Evolutionary conservation across 192 early-diverging fungal genomes (phyloP).

Genomic region (Coemansia sp.): DNA sequence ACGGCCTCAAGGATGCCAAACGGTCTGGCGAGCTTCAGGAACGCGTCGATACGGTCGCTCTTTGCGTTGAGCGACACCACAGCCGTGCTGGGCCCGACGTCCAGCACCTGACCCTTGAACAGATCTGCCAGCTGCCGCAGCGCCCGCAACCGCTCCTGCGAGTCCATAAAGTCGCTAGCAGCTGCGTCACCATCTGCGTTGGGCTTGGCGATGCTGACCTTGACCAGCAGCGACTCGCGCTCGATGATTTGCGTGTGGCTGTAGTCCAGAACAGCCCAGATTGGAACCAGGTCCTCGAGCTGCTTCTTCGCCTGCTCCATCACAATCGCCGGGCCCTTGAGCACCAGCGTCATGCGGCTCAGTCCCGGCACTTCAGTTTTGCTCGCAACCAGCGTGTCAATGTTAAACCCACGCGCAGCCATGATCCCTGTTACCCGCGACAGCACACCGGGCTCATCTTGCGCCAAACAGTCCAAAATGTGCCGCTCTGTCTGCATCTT

Average conservation of each 20-base stretch:
- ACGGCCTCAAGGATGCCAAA: constrained; percentile 95
- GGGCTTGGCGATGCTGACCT: constrained; percentile 73
- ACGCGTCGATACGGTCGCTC: constrained; percentile 82
- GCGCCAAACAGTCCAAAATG: constrained; percentile 92
- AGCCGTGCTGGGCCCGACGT: constrained; percentile 79
- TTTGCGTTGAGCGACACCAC: constrained; percentile 91
- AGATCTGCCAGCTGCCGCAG: constrained; percentile 79
- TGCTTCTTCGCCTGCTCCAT: constrained; percentile 94
- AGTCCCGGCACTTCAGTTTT: constrained; percentile 94
- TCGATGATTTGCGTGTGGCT: constrained; percentile 84
- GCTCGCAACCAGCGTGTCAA: constrained; percentile 94
- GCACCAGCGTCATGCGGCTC: constrained; percentile 93
- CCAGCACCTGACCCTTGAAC: constrained; percentile 86
- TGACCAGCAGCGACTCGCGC: constrained; percentile 90
- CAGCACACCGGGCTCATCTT: constrained; percentile 86
- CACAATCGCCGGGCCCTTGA: constrained; percentile 76
- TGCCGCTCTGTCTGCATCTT: constrained; percentile 67
- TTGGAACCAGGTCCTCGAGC: constrained; percentile 94
- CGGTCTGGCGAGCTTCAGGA: constrained; percentile 90
- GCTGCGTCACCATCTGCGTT: constrained; percentile 7
- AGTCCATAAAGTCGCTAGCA: constrained; percentile 54
- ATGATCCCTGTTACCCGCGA: constrained; percentile 82
- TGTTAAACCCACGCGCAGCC: constrained; percentile 95
- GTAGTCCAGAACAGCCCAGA: constrained; percentile 98
- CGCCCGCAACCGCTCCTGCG: constrained; percentile 70